A percentile compares a stretch with the other conserved stretches of the same genome.
Conservation (phyloP, 768 basidiomycete species). For the Pisolithus orientalis region DNA sequence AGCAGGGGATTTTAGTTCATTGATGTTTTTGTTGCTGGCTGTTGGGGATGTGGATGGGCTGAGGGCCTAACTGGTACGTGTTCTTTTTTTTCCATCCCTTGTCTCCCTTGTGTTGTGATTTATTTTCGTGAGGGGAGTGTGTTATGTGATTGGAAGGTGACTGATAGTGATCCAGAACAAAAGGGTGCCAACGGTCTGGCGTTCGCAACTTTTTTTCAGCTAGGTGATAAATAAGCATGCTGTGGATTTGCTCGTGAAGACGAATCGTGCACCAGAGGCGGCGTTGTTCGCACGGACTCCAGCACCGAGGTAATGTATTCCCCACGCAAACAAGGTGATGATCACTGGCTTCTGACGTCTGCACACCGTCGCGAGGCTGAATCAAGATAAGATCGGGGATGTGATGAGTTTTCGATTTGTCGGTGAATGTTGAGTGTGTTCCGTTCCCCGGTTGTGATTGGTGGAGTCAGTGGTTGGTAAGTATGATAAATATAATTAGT, state of each 20-base stretch:
- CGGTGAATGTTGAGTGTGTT: too few relatives aligned
- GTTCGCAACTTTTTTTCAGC: slow-evolving; percentile 82
- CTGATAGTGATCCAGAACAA: slow-evolving; percentile 36
- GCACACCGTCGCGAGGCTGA: slow-evolving; percentile 30
- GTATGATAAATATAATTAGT: too few relatives aligned
- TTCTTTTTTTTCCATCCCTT: neutral
- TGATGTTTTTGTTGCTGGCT: slow-evolving; percentile 77
- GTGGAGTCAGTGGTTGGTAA: too few relatives aligned
- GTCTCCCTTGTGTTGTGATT: too few relatives aligned
- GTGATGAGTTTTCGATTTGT: too few relatives aligned
- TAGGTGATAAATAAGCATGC: slow-evolving; percentile 75
- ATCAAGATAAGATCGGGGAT: too few relatives aligned
- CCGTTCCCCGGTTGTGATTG: too few relatives aligned
- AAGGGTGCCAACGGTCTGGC: slow-evolving; percentile 91
- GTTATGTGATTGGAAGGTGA: neutral
- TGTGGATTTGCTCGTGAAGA: slow-evolving; percentile 79
- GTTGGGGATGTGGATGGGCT: slow-evolving; percentile 50
- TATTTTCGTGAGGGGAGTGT: too few relatives aligned
- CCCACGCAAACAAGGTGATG: neutral
- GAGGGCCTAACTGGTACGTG: neutral
- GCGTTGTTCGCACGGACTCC: slow-evolving; percentile 94
- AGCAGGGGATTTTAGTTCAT: slow-evolving; percentile 81
- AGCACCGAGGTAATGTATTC: slow-evolving; percentile 59
- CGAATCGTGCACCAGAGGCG: slow-evolving; percentile 85
- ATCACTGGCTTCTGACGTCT: neutral